A percentile compares a stretch with the other conserved stretches of the same genome.
These are phyloP conservation scores for Conticribra guillardii DNA, from an alignment of 108 stramenopile genomes.

Conservation along the genomic window DNA sequence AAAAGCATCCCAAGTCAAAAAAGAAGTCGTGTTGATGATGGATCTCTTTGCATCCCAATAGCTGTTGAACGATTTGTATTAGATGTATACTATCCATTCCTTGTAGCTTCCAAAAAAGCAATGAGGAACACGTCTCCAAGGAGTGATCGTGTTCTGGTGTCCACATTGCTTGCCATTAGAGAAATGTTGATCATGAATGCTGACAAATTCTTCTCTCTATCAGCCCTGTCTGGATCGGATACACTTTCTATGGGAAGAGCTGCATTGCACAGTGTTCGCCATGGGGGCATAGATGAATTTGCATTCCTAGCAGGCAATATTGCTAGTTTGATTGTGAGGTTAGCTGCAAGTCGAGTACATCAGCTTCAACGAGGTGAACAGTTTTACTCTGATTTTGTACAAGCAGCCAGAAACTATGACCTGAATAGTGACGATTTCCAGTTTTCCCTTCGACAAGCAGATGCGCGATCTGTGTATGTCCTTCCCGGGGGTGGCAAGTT, in stretches of 20 bases:
- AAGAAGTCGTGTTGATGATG: too few relatives aligned
- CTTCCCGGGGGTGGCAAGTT: not conserved
- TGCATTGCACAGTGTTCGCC: not conserved
- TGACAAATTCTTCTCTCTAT: constrained; percentile 2
- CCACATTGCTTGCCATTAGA: constrained; percentile 16
- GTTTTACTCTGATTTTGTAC: not conserved
- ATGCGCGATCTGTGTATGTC: not conserved
- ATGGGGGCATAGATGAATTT: not conserved
- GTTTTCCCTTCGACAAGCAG: not conserved
- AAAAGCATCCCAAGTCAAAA: too few relatives aligned
- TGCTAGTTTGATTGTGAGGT: not conserved
- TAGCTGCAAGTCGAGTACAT: not conserved
- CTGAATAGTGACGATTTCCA: not conserved
- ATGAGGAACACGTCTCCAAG: constrained; percentile 5
- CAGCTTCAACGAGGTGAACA: not conserved
- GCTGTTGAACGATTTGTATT: constrained; percentile 16
- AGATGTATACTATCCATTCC: constrained; percentile 22
- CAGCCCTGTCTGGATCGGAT: not conserved
- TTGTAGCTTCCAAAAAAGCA: constrained; percentile 8
- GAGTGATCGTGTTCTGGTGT: constrained; percentile 11
- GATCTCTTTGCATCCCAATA: not conserved
- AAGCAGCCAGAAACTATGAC: not conserved
- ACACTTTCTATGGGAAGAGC: not conserved
- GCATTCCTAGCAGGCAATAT: not conserved
- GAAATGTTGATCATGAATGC: constrained; percentile 30